These are phyloP conservation scores for Salvia sclarea DNA, from an alignment of 305 asterid genomes.

Conservation along the genomic window DNA sequence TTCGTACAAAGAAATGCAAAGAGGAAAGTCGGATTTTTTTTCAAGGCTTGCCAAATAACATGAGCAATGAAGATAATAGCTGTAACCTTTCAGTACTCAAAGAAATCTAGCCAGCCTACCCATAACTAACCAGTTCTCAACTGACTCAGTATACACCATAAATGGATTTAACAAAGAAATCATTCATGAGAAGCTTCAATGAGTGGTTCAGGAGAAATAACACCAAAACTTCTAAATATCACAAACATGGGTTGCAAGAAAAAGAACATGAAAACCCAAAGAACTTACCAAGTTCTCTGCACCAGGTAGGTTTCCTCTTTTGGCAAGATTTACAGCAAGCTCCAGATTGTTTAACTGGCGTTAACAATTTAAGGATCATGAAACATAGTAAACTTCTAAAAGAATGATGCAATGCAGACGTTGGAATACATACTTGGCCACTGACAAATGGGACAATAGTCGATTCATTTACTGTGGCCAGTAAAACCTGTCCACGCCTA, in stretches of 20 bases:
- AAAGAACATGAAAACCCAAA: slow-evolving; percentile 29
- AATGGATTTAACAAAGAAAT: slow-evolving; percentile 16
- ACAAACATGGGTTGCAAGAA: slow-evolving; percentile 45
- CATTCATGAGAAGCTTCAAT: slow-evolving; percentile 16
- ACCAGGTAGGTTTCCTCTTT: slow-evolving; percentile 96
- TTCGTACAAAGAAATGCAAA: background rate
- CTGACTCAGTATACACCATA: slow-evolving; percentile 17
- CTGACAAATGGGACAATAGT: slow-evolving; percentile 89
- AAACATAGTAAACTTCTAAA: background rate
- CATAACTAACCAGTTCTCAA: background rate
- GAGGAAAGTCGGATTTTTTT: background rate
- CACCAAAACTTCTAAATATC: slow-evolving; percentile 41
- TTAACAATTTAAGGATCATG: slow-evolving; percentile 21
- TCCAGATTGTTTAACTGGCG: slow-evolving; percentile 86
- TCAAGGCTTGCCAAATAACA: slow-evolving; percentile 6
- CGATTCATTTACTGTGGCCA: slow-evolving; percentile 89
- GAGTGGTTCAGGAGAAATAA: slow-evolving; percentile 18
- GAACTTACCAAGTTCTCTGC: slow-evolving; percentile 89
- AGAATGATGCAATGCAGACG: slow-evolving; percentile 9
- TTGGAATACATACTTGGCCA: slow-evolving; percentile 69
- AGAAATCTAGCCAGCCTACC: slow-evolving; percentile 10
- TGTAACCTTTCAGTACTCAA: background rate
- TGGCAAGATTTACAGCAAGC: slow-evolving; percentile 96
- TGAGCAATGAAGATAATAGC: slow-evolving; percentile 20
- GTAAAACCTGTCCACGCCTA: slow-evolving; percentile 92